A percentile compares a stretch with the other conserved stretches of the same genome.
Conservation (phyloP, 768 basidiomycete species). For the Galerina sulciceps region DNA sequence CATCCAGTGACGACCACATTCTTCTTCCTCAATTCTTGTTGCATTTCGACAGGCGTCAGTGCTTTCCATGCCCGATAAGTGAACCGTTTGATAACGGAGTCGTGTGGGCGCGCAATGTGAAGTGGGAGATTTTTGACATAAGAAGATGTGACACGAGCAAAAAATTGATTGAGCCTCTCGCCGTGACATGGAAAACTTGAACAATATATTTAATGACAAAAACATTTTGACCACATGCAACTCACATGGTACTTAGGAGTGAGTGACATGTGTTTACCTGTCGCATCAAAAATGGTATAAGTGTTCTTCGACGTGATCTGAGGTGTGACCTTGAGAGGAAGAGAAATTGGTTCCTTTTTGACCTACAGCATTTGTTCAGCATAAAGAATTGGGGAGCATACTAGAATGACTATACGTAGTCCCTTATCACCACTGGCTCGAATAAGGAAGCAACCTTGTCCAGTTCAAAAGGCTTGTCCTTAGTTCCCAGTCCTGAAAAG, state of each 20-base stretch:
- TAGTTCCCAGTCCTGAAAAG: too few species aligned
- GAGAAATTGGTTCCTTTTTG: too few species aligned
- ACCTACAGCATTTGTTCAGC: too few species aligned
- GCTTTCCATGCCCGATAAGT: neutral
- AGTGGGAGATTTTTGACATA: neutral
- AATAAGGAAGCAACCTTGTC: too few species aligned
- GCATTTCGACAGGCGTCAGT: neutral
- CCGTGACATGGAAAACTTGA: neutral
- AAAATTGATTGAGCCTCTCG: neutral
- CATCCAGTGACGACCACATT: neutral
- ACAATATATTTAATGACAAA: neutral
- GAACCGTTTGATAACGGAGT: neutral
- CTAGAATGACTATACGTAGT: too few species aligned
- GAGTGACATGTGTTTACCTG: neutral
- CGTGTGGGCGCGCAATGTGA: neutral
- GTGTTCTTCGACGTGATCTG: too few species aligned
- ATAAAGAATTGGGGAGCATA: too few species aligned
- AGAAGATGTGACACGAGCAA: neutral
- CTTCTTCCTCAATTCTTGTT: neutral
- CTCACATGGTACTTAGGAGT: neutral
- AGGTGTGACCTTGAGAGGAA: too few species aligned
- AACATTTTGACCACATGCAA: neutral
- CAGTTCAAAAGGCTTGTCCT: too few species aligned
- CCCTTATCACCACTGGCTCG: too few species aligned
- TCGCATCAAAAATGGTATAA: neutral